Evolutionary conservation across 257 asterid species (phyloP), one percentile per base, ranked within the genome.

Genomic region (Nicotiana otophora): DNA sequence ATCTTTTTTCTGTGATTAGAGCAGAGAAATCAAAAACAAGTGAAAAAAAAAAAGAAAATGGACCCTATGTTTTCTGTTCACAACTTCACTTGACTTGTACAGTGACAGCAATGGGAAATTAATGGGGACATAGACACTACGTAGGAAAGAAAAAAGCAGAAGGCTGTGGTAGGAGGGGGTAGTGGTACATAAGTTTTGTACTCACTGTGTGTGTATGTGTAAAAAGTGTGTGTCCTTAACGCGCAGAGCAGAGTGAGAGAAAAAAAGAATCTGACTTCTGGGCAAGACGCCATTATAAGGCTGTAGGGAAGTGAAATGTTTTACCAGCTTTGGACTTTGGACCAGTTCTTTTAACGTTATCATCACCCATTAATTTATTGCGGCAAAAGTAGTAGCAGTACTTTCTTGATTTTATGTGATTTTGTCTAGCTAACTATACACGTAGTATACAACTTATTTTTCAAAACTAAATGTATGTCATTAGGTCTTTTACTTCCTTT

Each of bases 1-100:
- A 72, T 72, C 78, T 70, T 72, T 69, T 58, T 4, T 34, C 63
- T 31, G 48, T 57, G 68, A n/a, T 4, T 5, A 8, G 26, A 5
- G 31, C 55, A 69, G 57, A 69, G 57, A 36, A 17, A 55, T 34
- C 55, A 36, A 26, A 23, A 10, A 33, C 58, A 31, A 83, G 76
- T 70, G 81, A 80, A 72, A 81, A 63, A 66, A 69, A 67, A 64
- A 66, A 65, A 67, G 17, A 19, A 72, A 34, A 36, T 23, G 58
- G 42, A 79, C 82, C 82, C 53, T 87, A 81, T 66, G 66, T 83
- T 48, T 46, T 63, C 75, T 76, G 86, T 66, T 65, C 83, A 81
- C 30, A 58, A 78, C 85, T 81, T 74, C 84, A 86, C 86, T 88
- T 83, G 81, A 83, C 87, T 70, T 82, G 72, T 39, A 78, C 61